Percentiles rank a stretch among this genome's conserved stretches.
phyloP scores from a whole-genome alignment of 495 filamentous ascomycete species.

The Aspergillus baeticus region DNA sequence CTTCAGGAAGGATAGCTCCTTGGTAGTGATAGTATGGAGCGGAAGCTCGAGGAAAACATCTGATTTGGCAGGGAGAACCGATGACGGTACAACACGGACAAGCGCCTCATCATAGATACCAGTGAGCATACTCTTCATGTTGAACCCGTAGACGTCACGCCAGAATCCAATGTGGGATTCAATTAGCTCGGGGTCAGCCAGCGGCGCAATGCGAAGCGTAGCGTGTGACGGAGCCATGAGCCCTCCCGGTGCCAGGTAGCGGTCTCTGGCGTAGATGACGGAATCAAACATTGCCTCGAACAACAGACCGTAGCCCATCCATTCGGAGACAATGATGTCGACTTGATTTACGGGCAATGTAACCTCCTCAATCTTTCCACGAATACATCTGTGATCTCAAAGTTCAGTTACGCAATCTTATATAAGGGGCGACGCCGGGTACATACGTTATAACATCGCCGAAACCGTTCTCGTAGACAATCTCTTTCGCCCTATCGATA shows the following conservation, averaged over 20 bases:
- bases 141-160: constrained; percentile 62
- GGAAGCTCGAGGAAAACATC: constrained; percentile 54
- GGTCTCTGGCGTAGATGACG: constrained; percentile 84
- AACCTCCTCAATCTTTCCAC: constrained; percentile 92
- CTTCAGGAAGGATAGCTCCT: constrained; percentile 57
- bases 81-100: constrained; percentile 46
- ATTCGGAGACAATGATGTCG: constrained; percentile 94
- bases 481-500: constrained; percentile 83
- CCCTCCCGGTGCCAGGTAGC: constrained; percentile 71
- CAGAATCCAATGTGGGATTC: constrained; percentile 64
- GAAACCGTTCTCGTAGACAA: constrained; percentile 78
- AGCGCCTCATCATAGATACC: constrained; percentile 60
- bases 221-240: constrained; percentile 91
- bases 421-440: background rate
- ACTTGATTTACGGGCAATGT: constrained; percentile 75
- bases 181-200: constrained; percentile 81
- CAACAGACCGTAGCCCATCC: constrained; percentile 95
- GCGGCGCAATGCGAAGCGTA: constrained; percentile 80
- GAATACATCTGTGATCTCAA: constrained; percentile 50
- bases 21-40: constrained; percentile 54
- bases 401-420: background rate
- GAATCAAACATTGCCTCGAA: constrained; percentile 97
- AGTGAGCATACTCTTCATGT: constrained; percentile 55
- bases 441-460: constrained; percentile 72
- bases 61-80: constrained; percentile 46